Conservation (phyloP, 2,329 filamentous ascomycete species). For the Aspergillus persii region DNA sequence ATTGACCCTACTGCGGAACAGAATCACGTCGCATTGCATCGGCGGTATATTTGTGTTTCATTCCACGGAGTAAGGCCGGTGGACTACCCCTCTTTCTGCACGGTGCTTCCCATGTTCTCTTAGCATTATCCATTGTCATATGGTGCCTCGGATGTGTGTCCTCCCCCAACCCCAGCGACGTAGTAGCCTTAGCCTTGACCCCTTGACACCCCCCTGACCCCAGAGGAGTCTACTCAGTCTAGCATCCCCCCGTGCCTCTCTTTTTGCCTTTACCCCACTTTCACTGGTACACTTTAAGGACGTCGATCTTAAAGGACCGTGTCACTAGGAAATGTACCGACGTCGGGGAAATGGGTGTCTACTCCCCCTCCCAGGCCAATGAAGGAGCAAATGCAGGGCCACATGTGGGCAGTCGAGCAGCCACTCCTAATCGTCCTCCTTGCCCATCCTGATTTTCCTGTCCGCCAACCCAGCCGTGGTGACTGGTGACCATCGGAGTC, state of each 20-base stretch:
- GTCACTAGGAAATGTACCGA: not conserved
- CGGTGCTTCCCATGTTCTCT: not conserved
- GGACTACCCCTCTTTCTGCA: not conserved
- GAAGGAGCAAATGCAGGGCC: constrained; percentile 2
- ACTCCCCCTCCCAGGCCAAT: not conserved
- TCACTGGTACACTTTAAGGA: not conserved
- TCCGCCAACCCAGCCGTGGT: too few relatives aligned
- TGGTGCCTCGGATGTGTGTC: constrained; percentile 6
- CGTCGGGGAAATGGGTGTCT: not conserved
- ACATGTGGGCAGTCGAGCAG: constrained; percentile 11
- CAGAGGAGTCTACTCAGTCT: not conserved
- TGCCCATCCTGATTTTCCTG: too few relatives aligned
- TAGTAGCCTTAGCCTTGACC: too few relatives aligned
- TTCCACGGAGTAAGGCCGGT: too few relatives aligned
- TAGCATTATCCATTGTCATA: constrained; percentile 1
- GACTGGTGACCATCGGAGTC: too few relatives aligned
- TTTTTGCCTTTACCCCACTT: not conserved
- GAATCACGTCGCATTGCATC: not conserved
- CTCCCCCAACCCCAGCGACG: not conserved
- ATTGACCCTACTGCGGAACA: not conserved
- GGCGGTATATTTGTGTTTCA: too few relatives aligned
- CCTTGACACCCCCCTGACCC: too few relatives aligned
- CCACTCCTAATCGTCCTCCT: not conserved
- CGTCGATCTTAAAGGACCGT: constrained; percentile 5
- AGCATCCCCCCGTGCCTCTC: not conserved